Base-by-base conservation (phyloP, 768 basidiomycete genomes). In the Serendipita sp. region DNA sequence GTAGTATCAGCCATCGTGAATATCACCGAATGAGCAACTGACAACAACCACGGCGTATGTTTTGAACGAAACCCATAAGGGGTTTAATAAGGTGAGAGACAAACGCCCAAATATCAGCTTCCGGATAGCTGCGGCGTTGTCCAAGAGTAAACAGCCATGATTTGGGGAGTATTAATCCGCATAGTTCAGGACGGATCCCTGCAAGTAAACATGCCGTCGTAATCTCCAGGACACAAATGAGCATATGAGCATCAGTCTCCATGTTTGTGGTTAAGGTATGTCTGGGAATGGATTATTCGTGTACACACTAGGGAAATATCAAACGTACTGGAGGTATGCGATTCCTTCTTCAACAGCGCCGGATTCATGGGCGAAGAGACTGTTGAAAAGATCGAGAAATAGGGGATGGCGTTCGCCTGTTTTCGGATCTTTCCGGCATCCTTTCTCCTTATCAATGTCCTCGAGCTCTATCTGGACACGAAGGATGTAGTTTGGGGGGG, bases 91-190 rank as follows among this genome's bases (percentile, higher is more conserved):
- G 30, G 35, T 34, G 56, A 30, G 16, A 32, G 8, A 60, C 10
- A n/a, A 30, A 60, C 10, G 30, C 56, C 4, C 10, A 16, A 30
- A 60, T 60, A 8, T 28, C n/a, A 10, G 35, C 56, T 24, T 8
- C 28, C 4, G 56, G 56, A 10, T 30, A 60, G 56, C 8, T 38
- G 4, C n/a, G 4, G 3, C 37, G 56, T 38, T 60, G 56, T 34
- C 30, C 56, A 8, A 60, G 56, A 34, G 18, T n/a, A 38, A 60
- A 60, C n/a, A 60, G 30, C 56, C 56, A 60, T 34, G 56, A 60
- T n/a, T 32, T 34, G n/a, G 56, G 56, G 56, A 60, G n/a, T 10
- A 60, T 10, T 11, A 60, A 8, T 28, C 5, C 56, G 37, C 32
- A 30, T 10, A 60, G 56, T 10, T 28, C 8, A n/a, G 16, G 56